Conservation (phyloP, 345 rosid species). For the Luvunga scandens region DNA sequence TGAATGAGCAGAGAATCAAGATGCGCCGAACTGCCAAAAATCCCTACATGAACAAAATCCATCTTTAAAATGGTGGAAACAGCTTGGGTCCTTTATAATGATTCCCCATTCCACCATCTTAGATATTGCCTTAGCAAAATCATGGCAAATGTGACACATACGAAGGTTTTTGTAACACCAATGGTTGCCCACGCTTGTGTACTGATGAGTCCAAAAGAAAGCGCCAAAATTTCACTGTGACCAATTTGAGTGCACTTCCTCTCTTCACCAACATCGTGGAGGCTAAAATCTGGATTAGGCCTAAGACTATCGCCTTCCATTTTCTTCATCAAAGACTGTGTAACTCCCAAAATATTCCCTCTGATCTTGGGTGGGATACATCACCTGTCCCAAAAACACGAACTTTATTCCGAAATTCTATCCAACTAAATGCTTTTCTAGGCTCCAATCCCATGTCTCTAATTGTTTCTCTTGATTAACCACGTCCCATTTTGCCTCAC, state of each 20-base stretch:
- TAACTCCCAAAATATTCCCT: slow-evolving; percentile 40
- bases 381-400: slow-evolving; percentile 57
- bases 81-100: slow-evolving; percentile 37
- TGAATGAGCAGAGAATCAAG: background rate
- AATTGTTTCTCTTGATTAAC: slow-evolving; percentile 33
- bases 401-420: slow-evolving; percentile 50
- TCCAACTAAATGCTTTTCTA: slow-evolving; percentile 49
- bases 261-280: slow-evolving; percentile 49
- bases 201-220: slow-evolving; percentile 51
- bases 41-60: slow-evolving; percentile 44
- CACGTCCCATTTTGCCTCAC: slow-evolving; percentile 33
- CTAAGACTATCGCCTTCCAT: slow-evolving; percentile 19
- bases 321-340: slow-evolving; percentile 32
- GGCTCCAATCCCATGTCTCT: slow-evolving; percentile 47
- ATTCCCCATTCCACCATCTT: slow-evolving; percentile 39
- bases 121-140: slow-evolving; percentile 32
- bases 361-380: slow-evolving; percentile 50
- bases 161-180: slow-evolving; percentile 37
- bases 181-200: slow-evolving; percentile 30
- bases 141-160: slow-evolving; percentile 41
- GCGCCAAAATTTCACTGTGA: slow-evolving; percentile 58
- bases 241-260: slow-evolving; percentile 40
- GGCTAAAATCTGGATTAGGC: slow-evolving; percentile 21
- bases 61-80: slow-evolving; percentile 44
- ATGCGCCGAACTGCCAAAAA: slow-evolving; percentile 14